phyloP scores from a whole-genome alignment of 2,329 filamentous ascomycete species.

The Beauveria pseudobassiana region DNA sequence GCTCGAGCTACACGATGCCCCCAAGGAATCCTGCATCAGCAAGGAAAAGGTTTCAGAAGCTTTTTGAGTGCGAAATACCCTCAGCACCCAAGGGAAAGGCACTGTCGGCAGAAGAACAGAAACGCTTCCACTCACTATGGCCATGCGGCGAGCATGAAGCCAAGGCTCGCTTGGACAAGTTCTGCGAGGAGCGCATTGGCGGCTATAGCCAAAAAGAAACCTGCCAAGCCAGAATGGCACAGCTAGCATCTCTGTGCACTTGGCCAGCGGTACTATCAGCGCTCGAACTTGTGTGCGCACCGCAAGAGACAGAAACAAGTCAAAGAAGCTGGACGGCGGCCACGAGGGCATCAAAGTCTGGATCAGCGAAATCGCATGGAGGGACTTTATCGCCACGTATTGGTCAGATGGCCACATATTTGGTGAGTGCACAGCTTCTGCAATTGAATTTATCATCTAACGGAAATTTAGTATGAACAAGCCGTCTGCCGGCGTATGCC shows the following conservation, averaged over 20 bases:
- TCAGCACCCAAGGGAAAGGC: constrained; percentile 54
- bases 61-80: constrained; percentile 58
- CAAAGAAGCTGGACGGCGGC: constrained; percentile 59
- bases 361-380: constrained; percentile 80
- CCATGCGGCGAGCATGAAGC: constrained; percentile 73
- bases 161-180: constrained; percentile 52
- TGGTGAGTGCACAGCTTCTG: constrained; percentile 40
- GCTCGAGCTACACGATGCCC: constrained; percentile 51
- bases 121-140: constrained; percentile 53
- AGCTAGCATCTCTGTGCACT: constrained; percentile 63
- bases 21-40: constrained; percentile 25
- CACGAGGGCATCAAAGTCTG: constrained; percentile 60
- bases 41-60: constrained; percentile 36
- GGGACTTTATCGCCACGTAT: constrained; percentile 80
- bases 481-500: constrained; percentile 65
- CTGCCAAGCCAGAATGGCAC: constrained; percentile 56
- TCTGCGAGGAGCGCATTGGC: constrained; percentile 56
- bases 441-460: background rate
- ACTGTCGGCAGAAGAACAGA: constrained; percentile 50
- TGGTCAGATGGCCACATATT: constrained; percentile 78
- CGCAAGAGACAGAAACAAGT: constrained; percentile 56
- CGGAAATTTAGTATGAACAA: constrained; percentile 43
- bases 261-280: constrained; percentile 61
- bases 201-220: constrained; percentile 61
- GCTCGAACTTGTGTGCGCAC: constrained; percentile 57